Evolutionary conservation across 1,139 yeast genomes (phyloP).

Genomic region (Pichia sp.): DNA sequence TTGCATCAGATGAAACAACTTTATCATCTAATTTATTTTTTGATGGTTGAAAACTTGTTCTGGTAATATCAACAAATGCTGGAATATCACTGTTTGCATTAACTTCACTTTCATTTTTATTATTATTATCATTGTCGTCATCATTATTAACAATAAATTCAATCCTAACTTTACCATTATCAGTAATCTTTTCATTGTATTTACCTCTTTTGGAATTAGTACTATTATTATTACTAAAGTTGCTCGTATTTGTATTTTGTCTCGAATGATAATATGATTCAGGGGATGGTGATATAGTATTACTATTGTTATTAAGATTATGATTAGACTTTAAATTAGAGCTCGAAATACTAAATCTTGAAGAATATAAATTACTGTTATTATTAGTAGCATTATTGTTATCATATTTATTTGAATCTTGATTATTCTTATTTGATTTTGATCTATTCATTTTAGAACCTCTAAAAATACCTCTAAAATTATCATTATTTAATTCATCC

Average conservation of each 20-base stretch:
- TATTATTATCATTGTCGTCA: constrained; percentile 14
- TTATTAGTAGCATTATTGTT: no score
- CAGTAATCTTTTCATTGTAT: constrained; percentile 36
- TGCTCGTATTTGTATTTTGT: not conserved
- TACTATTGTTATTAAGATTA: not conserved
- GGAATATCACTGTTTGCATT: constrained; percentile 23
- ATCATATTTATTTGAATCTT: no score
- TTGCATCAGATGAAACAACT: constrained; percentile 69
- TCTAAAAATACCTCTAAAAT: constrained; percentile 23
- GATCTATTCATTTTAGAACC: constrained; percentile 10
- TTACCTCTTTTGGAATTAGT: constrained; percentile 24
- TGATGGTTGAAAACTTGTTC: constrained; percentile 31
- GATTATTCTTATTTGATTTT: not conserved
- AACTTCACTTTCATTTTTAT: constrained; percentile 1
- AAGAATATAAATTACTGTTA: no score
- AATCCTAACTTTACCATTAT: constrained; percentile 40
- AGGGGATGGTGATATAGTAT: constrained; percentile 2
- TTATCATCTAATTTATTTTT: constrained; percentile 37
- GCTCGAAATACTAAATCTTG: no score
- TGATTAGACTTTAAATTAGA: constrained; percentile 1
- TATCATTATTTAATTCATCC: constrained; percentile 20
- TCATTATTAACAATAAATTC: constrained; percentile 41
- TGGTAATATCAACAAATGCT: constrained; percentile 34
- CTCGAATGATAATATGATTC: constrained; percentile 4
- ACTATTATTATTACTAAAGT: not conserved